These are phyloP conservation scores for Didymosphaeria variabile DNA, from an alignment of 2,329 filamentous ascomycete species.

Conservation along the genomic window DNA sequence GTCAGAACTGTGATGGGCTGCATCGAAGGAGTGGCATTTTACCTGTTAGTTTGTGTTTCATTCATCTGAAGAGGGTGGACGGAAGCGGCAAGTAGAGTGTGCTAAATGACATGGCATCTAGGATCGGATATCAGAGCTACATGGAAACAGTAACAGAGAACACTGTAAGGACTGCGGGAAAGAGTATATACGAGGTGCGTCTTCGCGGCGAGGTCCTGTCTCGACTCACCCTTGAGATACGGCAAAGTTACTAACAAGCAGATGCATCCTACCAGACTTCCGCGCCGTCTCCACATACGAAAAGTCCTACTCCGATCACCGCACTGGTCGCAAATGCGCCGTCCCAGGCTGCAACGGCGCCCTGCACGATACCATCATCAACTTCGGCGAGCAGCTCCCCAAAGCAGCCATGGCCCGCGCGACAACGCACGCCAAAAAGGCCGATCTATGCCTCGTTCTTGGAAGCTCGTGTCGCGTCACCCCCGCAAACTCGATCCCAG, in stretches of 20 bases:
- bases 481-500: constrained; percentile 8
- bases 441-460: constrained; percentile 8
- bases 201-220: neutral
- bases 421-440: constrained; percentile 4
- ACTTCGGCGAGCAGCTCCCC: constrained; percentile 11
- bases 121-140: constrained; percentile 11
- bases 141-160: constrained; percentile 12
- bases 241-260: neutral
- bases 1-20: constrained; percentile 15
- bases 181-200: constrained; percentile 12
- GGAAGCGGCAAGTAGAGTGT: neutral
- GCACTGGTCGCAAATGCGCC: constrained; percentile 10
- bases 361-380: constrained; percentile 14
- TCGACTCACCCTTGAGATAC: neutral
- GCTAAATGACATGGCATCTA: constrained; percentile 4
- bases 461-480: constrained; percentile 10
- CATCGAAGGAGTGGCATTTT: constrained; percentile 10
- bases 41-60: neutral
- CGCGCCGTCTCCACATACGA: constrained; percentile 7
- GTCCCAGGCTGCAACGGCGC: neutral
- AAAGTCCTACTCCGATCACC: constrained; percentile 6
- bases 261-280: neutral
- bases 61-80: neutral
- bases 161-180: constrained; percentile 9
- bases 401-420: neutral